Base-by-base conservation (phyloP, 129 eudicot species). In the Centaurea solstitialis region DNA sequence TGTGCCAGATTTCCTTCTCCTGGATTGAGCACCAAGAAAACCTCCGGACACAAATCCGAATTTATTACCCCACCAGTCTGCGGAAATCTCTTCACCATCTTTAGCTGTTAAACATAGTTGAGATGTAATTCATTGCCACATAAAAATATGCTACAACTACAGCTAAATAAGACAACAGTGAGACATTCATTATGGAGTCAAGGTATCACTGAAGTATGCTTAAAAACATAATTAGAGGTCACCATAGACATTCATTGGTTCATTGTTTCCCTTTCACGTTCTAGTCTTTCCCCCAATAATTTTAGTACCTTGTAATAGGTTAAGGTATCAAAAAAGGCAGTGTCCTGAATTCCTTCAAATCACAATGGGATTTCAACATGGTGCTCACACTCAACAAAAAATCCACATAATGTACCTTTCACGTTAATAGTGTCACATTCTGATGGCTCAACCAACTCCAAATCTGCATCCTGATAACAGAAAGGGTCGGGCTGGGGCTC, bases 61-160 rank as follows among this genome's bases (percentile, higher is more conserved):
- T 85, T 90, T 94, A 79, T 85, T 68, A 45, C 98, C 98, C 98
- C 98, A 94, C 98, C 98, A 94, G n/a, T 92, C 97, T 67, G 72
- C 83, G 17, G 97, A 87, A 64, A 88, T 73, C 50, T 35, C 85
- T 77, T 28, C 45, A 17, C 59, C 72, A 35, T 37, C 70, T 38
- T 57, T 59, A 79, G 77, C 77, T 41, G 68, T 73, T 80, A 65
- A 6, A 74, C 33, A 73, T 17, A n/a, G 68, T 73, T 35, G 5
- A 80, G 66, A 9, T 5, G 43, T 18, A n/a, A 23, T 59, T 80
- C 28, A 80, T 45, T 62, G 20, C 72, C 53, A 15, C 24, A 59
- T 57, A 38, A 4, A n/a, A n/a, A 72, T 39, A 71, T 12, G 30
- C 57, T 57, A 80, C 23, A 79, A 21, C 45, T 4, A 28, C 47